Base-by-base conservation (phyloP, 228 moss, liverwort and hornwort genomes). In the Sphagnum magellanicum region DNA sequence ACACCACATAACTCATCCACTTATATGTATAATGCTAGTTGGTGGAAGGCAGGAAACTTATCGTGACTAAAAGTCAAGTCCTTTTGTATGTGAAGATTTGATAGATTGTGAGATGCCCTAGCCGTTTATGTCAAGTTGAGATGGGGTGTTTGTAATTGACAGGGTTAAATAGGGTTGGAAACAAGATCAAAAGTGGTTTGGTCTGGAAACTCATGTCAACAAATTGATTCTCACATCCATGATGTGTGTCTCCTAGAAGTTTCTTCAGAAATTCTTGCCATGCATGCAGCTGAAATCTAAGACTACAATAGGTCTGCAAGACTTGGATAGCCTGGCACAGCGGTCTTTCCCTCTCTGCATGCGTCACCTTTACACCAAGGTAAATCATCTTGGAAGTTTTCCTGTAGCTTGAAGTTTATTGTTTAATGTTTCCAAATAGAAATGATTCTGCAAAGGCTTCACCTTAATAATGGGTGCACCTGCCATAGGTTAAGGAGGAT, bases 261-360 rank as follows among this genome's bases (percentile, higher is more conserved):
- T 32, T 32, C 32, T 1, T 9, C 58, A 16, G 55, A 46, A 6
- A 57, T 47, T n/a, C 50, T 53, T 68, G 53, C 10, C 5, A 48
- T 53, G 32, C 66, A 9, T 66, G 72, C 71, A 83, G 80, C 79
- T 90, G 13, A 72, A 53, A n/a, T 71, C 77, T n/a, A 79, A 81
- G 72, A 78, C 87, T 16, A 74, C 46, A 60, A 72, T 90, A 16
- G 49, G 76, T 49, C 78, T 90, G 48, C 77, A 80, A 48, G 82
- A 91, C 55, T 75, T 98, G 81, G 87, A 90, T 73, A 79, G 74
- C 46, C 69, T 92, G 79, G 97, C 97, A 47, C 79, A 82, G 74
- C 74, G 73, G 67, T 91, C 97, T 14, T 98, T 98, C 68, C 97
- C 97, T 6, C 85, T 91, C 48, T 98, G 97, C 76, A 98, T 98